phyloP scores from a whole-genome alignment of 371 early-diverging fungal genomes.

The Gilbertella persicaria region DNA sequence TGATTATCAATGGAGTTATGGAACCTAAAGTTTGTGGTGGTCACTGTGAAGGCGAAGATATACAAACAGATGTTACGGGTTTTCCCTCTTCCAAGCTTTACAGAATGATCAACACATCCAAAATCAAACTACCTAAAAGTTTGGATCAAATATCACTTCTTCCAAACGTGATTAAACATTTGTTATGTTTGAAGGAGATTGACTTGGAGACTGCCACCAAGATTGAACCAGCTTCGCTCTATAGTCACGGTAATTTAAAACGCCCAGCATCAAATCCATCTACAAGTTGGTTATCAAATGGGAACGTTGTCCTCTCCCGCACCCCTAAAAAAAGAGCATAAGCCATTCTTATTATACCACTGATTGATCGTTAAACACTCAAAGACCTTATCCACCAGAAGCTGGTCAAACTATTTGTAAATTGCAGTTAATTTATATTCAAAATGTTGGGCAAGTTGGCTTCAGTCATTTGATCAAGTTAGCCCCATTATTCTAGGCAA shows the following conservation, averaged over 20 bases:
- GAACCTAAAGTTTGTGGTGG: constrained; percentile 4
- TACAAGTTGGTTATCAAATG: constrained; percentile 7
- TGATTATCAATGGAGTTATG: constrained; percentile 1
- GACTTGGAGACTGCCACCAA: constrained; percentile 17
- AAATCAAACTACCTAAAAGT: constrained; percentile 3
- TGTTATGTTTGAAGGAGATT: constrained; percentile 17
- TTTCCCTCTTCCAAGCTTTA: constrained; percentile 4
- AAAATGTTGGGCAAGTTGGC: no score
- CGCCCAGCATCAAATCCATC: constrained; percentile 15
- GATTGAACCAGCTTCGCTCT: constrained; percentile 10
- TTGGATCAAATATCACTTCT: constrained; percentile 22
- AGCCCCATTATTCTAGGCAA: no score
- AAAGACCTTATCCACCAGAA: no score
- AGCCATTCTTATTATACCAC: no score
- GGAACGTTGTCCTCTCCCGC: constrained; percentile 8
- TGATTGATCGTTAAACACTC: no score
- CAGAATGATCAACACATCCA: background rate
- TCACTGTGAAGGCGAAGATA: constrained; percentile 4
- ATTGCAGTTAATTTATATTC: no score
- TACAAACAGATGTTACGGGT: background rate
- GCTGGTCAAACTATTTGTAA: no score
- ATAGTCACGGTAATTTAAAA: constrained; percentile 12
- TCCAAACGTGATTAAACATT: constrained; percentile 13
- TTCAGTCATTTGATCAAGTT: no score
- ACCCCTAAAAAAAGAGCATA: constrained; percentile 11